Conservation (phyloP, 2,329 filamentous ascomycete genomes). For the Zasmidium angulare region DNA sequence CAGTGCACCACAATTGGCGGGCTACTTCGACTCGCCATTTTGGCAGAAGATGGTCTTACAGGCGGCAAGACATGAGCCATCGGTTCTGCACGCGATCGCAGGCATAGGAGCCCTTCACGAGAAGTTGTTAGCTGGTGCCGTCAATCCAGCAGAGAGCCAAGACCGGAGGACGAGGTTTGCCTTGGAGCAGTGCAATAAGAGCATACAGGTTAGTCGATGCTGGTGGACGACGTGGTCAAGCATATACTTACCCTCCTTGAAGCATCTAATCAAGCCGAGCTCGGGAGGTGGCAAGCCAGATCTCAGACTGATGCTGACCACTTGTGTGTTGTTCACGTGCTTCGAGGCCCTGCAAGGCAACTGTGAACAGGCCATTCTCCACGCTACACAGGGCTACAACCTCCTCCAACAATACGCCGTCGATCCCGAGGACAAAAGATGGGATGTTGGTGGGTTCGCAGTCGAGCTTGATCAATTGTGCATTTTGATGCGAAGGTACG, state of each 20-base stretch:
- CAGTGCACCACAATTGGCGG: constrained; percentile 26
- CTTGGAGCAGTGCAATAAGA: constrained; percentile 28
- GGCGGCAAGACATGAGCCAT: constrained; percentile 21
- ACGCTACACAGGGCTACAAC: constrained; percentile 25
- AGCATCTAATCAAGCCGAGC: constrained; percentile 11
- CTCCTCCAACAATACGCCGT: constrained; percentile 23
- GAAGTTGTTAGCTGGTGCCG: constrained; percentile 20
- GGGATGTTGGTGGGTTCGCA: constrained; percentile 20
- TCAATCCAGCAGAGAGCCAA: constrained; percentile 12
- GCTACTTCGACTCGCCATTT: constrained; percentile 29
- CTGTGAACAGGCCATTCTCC: constrained; percentile 27
- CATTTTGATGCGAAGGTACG: constrained; percentile 19
- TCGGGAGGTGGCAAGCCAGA: constrained; percentile 12
- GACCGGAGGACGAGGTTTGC: constrained; percentile 20
- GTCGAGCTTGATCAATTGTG: constrained; percentile 25
- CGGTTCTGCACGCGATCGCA: constrained; percentile 24
- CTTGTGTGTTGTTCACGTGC: constrained; percentile 27
- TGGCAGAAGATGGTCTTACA: constrained; percentile 28
- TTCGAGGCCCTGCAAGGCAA: constrained; percentile 28
- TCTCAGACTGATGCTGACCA: constrained; percentile 26
- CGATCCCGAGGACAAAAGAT: constrained; percentile 17
- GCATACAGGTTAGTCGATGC: constrained; percentile 15
- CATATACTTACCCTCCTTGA: neutral
- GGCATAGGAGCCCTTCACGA: constrained; percentile 28
- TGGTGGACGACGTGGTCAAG: neutral